These are phyloP conservation scores for Boletus sp. DNA, from an alignment of 1,284 basidiomycete species.

Conservation along the genomic window DNA sequence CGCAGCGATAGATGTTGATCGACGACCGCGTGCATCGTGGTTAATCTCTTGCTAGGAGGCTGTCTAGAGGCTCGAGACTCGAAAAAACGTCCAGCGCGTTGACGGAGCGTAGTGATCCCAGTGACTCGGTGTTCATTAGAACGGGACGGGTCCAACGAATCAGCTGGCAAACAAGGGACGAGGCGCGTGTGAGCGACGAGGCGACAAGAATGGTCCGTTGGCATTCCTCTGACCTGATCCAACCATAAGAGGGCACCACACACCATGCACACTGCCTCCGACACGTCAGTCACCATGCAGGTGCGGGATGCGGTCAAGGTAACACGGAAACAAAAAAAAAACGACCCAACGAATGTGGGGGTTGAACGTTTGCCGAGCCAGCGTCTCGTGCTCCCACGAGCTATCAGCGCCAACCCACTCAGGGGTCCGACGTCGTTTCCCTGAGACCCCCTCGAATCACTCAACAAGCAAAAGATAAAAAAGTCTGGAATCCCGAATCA, in stretches of 20 bases:
- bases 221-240: conserved; percentile 14
- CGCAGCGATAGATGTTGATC: conserved; percentile 21
- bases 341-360: conserved; percentile 14
- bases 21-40: conserved; percentile 27
- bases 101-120: conserved; percentile 18
- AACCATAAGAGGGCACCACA: too few species aligned
- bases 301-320: conserved; percentile 10
- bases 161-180: conserved; percentile 8
- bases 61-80: conserved; percentile 2
- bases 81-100: conserved; percentile 1
- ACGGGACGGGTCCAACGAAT: conserved; percentile 19
- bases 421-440: conserved; percentile 36
- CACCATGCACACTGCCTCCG: conserved; percentile 13
- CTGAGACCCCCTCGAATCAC: conserved; percentile 31
- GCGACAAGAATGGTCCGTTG: conserved; percentile 11
- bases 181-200: conserved; percentile 37
- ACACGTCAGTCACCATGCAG: conserved; percentile 16
- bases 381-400: conserved; percentile 36
- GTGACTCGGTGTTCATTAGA: conserved; percentile 26
- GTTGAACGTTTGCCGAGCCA: neutral
- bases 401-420: conserved; percentile 35
- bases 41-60: conserved; percentile 28
- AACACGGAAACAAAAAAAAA: neutral
- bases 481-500: conserved; percentile 39
- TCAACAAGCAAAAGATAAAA: too few species aligned